phyloP scores from a whole-genome alignment of 2,329 filamentous ascomycete genomes.

The Colletotrichum shisoi region DNA sequence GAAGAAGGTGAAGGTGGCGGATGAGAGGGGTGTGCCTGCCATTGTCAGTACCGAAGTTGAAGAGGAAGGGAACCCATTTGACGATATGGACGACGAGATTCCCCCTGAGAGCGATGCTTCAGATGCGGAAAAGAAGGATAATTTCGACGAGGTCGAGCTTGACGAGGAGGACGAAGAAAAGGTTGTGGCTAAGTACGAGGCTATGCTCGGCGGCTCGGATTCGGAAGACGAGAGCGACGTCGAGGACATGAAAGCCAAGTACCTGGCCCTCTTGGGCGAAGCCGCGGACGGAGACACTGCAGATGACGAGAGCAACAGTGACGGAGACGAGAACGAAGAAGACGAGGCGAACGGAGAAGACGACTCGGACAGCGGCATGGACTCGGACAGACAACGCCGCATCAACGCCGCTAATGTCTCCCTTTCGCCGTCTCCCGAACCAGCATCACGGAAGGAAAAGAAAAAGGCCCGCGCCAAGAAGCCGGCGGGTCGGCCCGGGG shows the following conservation, averaged over 20 bases:
- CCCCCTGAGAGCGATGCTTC: slow-evolving; percentile 40
- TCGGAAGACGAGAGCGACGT: slow-evolving; percentile 53
- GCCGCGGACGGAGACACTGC: slow-evolving; percentile 52
- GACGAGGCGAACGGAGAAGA: slow-evolving; percentile 45
- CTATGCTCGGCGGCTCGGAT: slow-evolving; percentile 56
- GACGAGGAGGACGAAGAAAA: slow-evolving; percentile 48
- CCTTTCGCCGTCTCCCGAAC: slow-evolving; percentile 46
- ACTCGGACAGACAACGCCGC: slow-evolving; percentile 42
- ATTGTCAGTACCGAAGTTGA: slow-evolving; percentile 46
- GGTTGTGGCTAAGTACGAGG: slow-evolving; percentile 55
- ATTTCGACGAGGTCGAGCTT: slow-evolving; percentile 46
- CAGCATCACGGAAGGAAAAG: slow-evolving; percentile 46
- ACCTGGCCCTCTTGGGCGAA: slow-evolving; percentile 56
- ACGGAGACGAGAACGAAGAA: slow-evolving; percentile 44
- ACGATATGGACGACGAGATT: slow-evolving; percentile 39
- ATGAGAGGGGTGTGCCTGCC: slow-evolving; percentile 40
- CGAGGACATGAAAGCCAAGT: slow-evolving; percentile 53
- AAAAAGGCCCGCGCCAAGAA: slow-evolving; percentile 43
- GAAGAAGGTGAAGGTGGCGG: slow-evolving; percentile 43
- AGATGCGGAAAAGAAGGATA: slow-evolving; percentile 42
- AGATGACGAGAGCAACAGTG: slow-evolving; percentile 48
- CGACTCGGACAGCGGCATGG: slow-evolving; percentile 42
- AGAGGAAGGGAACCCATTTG: slow-evolving; percentile 43
- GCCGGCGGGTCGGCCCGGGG: slow-evolving; percentile 41
- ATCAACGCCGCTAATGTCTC: slow-evolving; percentile 42